These are phyloP conservation scores for Curvularia eragrostidis DNA, from an alignment of 2,329 filamentous ascomycete genomes.

Conservation along the genomic window DNA sequence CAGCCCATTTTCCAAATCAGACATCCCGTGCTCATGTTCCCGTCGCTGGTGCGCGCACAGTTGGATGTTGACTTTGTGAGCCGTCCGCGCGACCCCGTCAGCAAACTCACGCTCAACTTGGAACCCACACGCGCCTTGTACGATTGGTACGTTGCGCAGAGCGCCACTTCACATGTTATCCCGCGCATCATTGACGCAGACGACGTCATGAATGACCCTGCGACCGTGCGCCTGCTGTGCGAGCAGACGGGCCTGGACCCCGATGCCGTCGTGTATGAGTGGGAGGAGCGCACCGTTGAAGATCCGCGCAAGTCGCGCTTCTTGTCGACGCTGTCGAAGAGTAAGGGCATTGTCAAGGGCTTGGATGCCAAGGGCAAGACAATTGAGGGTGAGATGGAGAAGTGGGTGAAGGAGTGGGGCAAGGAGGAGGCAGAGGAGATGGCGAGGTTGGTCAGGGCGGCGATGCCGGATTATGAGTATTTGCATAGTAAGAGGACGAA, in stretches of 20 bases:
- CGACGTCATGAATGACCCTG: slow-evolving; percentile 21
- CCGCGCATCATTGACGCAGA: slow-evolving; percentile 28
- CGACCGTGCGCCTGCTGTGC: slow-evolving; percentile 19
- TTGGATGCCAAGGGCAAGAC: slow-evolving; percentile 9
- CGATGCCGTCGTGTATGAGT: slow-evolving; percentile 21
- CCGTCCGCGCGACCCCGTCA: not conserved
- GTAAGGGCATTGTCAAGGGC: slow-evolving; percentile 19
- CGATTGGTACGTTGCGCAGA: slow-evolving; percentile 22
- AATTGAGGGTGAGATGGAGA: slow-evolving; percentile 18
- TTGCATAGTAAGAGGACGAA: slow-evolving; percentile 3
- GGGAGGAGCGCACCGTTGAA: slow-evolving; percentile 13
- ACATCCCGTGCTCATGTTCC: slow-evolving; percentile 26
- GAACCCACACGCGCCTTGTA: slow-evolving; percentile 8
- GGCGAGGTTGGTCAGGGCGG: slow-evolving; percentile 11
- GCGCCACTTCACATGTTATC: not conserved
- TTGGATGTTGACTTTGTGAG: not conserved
- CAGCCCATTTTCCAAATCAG: slow-evolving; percentile 28
- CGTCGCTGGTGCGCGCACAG: slow-evolving; percentile 20
- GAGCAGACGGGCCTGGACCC: slow-evolving; percentile 17
- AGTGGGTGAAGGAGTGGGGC: slow-evolving; percentile 22
- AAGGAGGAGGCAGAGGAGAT: slow-evolving; percentile 14
- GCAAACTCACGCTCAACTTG: slow-evolving; percentile 4
- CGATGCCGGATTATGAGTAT: slow-evolving; percentile 25
- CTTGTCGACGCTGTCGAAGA: slow-evolving; percentile 13
- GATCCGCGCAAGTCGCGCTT: slow-evolving; percentile 14